Percentiles rank a stretch among this genome's conserved stretches.
These are phyloP conservation scores for Aeschynomene evenia DNA, from an alignment of 306 rosid species.

Conservation along the genomic window DNA sequence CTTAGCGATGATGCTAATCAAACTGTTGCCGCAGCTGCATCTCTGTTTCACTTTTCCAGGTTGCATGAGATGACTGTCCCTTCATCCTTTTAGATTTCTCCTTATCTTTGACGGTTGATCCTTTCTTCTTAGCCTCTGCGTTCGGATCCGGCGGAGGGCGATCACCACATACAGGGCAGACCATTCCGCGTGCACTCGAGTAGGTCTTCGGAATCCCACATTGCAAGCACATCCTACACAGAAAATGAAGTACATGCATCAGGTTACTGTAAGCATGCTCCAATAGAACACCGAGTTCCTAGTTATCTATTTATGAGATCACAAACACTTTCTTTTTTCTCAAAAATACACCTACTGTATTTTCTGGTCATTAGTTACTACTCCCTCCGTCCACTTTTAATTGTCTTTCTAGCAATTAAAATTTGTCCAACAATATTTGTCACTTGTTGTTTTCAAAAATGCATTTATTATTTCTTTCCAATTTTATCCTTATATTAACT, in stretches of 20 bases:
- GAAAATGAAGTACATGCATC: background rate
- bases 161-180: conserved; percentile 87
- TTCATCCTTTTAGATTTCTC: conserved; percentile 91
- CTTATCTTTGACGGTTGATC: conserved; percentile 80
- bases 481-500: no score
- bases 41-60: conserved; percentile 96
- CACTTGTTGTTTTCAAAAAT: no score
- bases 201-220: conserved; percentile 93
- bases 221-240: conserved; percentile 84
- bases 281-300: background rate
- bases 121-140: conserved; percentile 75
- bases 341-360: background rate
- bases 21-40: conserved; percentile 94
- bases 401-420: no score
- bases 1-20: conserved; percentile 51
- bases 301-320: conserved; percentile 5
- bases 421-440: no score
- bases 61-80: conserved; percentile 94
- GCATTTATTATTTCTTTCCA: no score
- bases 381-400: no score
- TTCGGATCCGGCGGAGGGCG: conserved; percentile 59
- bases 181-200: conserved; percentile 81
- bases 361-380: conserved; percentile 2
- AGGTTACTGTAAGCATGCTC: background rate
- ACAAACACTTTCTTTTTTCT: background rate